A percentile compares a stretch with the other conserved stretches of the same genome.
These are phyloP conservation scores for Talaromyces sp. DNA, from an alignment of 2,329 filamentous ascomycete genomes.

Conservation along the genomic window DNA sequence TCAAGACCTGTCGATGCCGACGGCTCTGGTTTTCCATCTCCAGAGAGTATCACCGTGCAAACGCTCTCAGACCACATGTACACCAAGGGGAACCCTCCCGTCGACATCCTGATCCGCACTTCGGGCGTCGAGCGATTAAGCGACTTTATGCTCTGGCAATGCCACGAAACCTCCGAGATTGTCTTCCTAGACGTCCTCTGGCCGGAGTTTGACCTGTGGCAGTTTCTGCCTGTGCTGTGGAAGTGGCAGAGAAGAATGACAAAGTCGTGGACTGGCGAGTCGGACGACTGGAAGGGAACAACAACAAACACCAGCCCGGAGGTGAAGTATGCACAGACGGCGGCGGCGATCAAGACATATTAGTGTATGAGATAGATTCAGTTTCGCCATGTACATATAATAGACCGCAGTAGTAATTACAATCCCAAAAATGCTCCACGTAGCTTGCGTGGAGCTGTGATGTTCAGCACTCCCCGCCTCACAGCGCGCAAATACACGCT, in stretches of 20 bases:
- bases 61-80: conserved; percentile 83
- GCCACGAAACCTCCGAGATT: conserved; percentile 84
- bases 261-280: conserved; percentile 53
- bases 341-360: conserved; percentile 2
- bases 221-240: conserved; percentile 84
- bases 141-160: conserved; percentile 99
- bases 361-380: neutral
- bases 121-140: conserved; percentile 88
- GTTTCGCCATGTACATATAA: neutral
- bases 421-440: neutral
- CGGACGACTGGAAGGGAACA: conserved; percentile 18
- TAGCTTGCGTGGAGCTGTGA: neutral
- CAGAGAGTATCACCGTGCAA: conserved; percentile 78
- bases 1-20: conserved; percentile 23
- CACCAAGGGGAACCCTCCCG: conserved; percentile 74
- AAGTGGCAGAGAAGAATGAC: conserved; percentile 75
- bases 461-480: neutral
- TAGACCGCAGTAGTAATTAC: neutral
- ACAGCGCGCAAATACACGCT: neutral
- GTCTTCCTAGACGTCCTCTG: conserved; percentile 89
- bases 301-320: conserved; percentile 13
- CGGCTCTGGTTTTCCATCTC: conserved; percentile 54
- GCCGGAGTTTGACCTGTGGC: conserved; percentile 93
- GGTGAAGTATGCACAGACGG: neutral
- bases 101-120: conserved; percentile 87